Evolutionary conservation across 495 filamentous ascomycete species (phyloP).

Genomic region (Aspergillus bridgeri): DNA sequence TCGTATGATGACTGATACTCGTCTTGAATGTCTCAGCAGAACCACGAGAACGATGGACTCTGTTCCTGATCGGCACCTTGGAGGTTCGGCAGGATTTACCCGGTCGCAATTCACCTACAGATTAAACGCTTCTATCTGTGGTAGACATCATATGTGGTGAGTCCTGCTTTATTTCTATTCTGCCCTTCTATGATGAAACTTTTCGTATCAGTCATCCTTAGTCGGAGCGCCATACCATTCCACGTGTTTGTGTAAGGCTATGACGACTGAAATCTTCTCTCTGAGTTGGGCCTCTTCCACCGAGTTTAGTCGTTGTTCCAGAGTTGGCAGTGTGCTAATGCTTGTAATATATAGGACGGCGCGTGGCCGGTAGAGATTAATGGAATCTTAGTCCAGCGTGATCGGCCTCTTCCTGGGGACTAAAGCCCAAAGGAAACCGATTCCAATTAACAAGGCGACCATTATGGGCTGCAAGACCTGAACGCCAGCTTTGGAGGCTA

Average conservation of each 20-base stretch:
- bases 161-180: constrained; percentile 2
- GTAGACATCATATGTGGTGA: constrained; percentile 4
- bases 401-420: constrained; percentile 31
- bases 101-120: too few species aligned
- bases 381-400: not conserved
- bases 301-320: not conserved
- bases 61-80: not conserved
- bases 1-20: constrained; percentile 39
- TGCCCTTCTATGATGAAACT: constrained; percentile 36
- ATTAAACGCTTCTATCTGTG: too few species aligned
- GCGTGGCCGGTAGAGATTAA: not conserved
- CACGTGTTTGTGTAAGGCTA: constrained; percentile 34
- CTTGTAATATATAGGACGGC: not conserved
- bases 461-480: constrained; percentile 50
- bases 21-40: not conserved
- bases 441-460: constrained; percentile 40
- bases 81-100: too few species aligned
- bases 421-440: constrained; percentile 41
- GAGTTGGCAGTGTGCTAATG: not conserved
- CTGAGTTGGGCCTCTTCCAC: constrained; percentile 19
- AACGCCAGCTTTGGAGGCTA: constrained; percentile 44
- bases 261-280: constrained; percentile 41
- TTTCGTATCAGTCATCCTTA: constrained; percentile 45
- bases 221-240: constrained; percentile 45
- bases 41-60: not conserved